Conservation (phyloP, 768 basidiomycete genomes). For the Termitomyces sp. region DNA sequence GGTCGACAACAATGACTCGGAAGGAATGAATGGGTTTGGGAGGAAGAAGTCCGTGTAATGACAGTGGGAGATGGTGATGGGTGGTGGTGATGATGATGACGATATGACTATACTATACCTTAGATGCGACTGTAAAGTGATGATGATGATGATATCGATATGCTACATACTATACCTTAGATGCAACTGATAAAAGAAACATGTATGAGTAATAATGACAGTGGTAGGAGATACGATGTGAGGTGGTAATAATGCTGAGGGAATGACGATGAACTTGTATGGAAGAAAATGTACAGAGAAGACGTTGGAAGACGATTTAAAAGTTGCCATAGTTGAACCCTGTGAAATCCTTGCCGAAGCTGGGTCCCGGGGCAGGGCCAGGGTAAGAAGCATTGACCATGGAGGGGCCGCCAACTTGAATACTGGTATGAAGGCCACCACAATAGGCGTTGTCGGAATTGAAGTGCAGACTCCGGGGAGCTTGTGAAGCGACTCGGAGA, state of each 20-base stretch:
- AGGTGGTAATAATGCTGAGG: background rate
- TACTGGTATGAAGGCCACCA: background rate
- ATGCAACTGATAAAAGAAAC: background rate
- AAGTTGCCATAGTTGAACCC: background rate
- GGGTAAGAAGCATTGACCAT: background rate
- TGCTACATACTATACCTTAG: background rate
- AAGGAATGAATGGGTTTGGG: background rate
- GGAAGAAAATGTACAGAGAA: background rate
- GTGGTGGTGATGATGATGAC: background rate
- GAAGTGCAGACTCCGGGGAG: no score
- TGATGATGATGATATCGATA: background rate
- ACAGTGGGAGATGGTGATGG: background rate
- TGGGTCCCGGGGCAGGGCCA: background rate
- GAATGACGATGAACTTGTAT: background rate
- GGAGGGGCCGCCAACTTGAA: background rate
- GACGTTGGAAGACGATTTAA: background rate
- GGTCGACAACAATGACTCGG: background rate
- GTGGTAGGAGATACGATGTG: background rate
- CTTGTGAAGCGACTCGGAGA: background rate
- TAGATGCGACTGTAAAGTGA: background rate
- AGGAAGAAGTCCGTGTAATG: background rate
- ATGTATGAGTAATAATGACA: background rate
- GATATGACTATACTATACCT: background rate
- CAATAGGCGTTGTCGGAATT: background rate
- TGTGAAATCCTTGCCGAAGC: background rate